phyloP scores from a whole-genome alignment of 2,329 filamentous ascomycete genomes.

The Tolypocladium ovalisporum region DNA sequence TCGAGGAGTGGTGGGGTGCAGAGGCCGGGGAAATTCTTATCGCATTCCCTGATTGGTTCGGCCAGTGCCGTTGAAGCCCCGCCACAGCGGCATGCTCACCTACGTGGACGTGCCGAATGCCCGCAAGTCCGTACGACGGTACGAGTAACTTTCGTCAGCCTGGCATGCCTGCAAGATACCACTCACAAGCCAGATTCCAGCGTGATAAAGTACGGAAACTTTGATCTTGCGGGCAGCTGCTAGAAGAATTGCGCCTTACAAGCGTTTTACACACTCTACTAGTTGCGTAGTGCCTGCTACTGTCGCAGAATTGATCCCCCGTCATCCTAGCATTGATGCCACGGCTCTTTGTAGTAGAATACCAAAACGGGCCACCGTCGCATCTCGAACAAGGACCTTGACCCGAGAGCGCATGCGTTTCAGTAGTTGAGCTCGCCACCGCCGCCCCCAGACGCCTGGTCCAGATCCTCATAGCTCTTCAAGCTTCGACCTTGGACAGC shows the following conservation, averaged over 20 bases:
- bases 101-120: not conserved
- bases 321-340: not conserved
- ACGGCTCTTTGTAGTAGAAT: not conserved
- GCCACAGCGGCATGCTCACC: not conserved
- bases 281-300: not conserved
- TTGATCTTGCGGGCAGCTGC: not conserved
- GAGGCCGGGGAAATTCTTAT: slow-evolving; percentile 12
- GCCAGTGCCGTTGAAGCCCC: not conserved
- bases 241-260: not conserved
- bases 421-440: slow-evolving; percentile 87
- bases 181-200: not conserved
- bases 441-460: slow-evolving; percentile 66
- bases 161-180: no score
- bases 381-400: not conserved
- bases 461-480: slow-evolving; percentile 95
- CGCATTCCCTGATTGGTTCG: slow-evolving; percentile 13
- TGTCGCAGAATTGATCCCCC: not conserved
- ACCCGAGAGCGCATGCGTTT: slow-evolving; percentile 1
- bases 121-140: no score
- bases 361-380: not conserved
- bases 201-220: not conserved
- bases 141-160: no score
- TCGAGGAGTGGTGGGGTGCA: slow-evolving; percentile 14
- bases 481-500: slow-evolving; percentile 86
- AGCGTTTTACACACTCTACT: not conserved